These are phyloP conservation scores for Clarireedia hainanense DNA, from an alignment of 2,329 filamentous ascomycete genomes.

Conservation along the genomic window DNA sequence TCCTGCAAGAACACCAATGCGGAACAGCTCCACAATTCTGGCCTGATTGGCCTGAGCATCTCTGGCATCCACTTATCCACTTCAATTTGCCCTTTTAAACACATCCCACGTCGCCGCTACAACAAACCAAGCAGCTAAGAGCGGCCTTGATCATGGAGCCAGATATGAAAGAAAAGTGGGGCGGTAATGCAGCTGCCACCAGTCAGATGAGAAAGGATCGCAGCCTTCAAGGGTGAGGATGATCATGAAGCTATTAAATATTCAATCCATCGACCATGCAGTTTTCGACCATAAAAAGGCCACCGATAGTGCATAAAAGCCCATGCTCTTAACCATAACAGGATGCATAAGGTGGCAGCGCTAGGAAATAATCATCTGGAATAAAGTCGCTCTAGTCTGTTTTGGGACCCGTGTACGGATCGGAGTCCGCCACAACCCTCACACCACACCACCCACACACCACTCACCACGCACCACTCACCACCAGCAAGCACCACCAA, in stretches of 20 bases:
- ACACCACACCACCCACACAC: background rate
- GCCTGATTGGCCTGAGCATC: background rate
- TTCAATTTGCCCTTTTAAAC: constrained; percentile 10
- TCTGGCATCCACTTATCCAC: background rate
- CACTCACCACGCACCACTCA: background rate
- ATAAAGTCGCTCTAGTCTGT: background rate
- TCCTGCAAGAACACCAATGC: constrained; percentile 8
- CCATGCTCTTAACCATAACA: too few relatives aligned
- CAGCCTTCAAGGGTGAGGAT: background rate
- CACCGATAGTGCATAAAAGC: too few relatives aligned
- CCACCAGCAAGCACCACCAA: too few relatives aligned
- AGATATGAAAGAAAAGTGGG: background rate
- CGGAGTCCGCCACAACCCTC: background rate
- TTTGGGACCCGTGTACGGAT: background rate
- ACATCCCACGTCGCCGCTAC: constrained; percentile 21
- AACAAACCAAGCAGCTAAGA: background rate
- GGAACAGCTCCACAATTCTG: background rate
- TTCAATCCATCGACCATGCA: too few relatives aligned
- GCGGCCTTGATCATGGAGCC: constrained; percentile 1
- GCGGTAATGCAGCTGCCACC: constrained; percentile 1
- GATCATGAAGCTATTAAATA: background rate
- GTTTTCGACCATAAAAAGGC: too few relatives aligned
- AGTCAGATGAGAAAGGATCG: background rate
- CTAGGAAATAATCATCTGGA: too few relatives aligned
- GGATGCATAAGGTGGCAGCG: too few relatives aligned